These are phyloP conservation scores for Aspergillus aculeatus DNA, from an alignment of 2,329 filamentous ascomycete genomes.

Conservation along the genomic window DNA sequence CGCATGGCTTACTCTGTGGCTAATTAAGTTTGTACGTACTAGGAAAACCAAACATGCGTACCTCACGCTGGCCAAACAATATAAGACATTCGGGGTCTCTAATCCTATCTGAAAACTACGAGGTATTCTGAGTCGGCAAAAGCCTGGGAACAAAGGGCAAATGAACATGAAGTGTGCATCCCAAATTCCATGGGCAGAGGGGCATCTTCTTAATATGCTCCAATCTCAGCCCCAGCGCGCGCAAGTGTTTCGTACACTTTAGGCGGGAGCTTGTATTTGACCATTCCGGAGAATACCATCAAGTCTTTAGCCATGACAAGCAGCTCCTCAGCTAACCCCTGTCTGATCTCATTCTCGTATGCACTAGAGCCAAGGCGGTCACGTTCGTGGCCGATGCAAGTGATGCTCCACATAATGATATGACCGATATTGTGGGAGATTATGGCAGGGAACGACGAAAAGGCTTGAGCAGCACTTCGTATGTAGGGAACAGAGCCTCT, in stretches of 20 bases:
- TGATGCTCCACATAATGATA: conserved; percentile 89
- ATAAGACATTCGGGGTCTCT: background rate
- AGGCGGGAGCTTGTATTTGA: conserved; percentile 85
- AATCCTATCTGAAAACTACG: background rate
- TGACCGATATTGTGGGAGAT: conserved; percentile 88
- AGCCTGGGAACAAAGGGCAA: background rate
- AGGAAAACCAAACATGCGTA: too few relatives aligned
- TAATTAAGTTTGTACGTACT: background rate
- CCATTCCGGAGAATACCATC: conserved; percentile 89
- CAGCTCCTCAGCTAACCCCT: conserved; percentile 64
- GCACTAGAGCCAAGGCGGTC: conserved; percentile 67
- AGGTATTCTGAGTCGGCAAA: background rate
- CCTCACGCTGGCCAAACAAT: background rate
- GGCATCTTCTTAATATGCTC: conserved; percentile 35
- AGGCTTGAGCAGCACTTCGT: conserved; percentile 75
- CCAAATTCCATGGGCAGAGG: background rate
- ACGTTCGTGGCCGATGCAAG: conserved; percentile 77
- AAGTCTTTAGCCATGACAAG: conserved; percentile 82
- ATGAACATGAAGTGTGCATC: background rate
- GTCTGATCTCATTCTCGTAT: conserved; percentile 59
- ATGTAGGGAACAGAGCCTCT: conserved; percentile 74
- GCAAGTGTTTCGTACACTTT: conserved; percentile 86
- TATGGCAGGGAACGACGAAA: conserved; percentile 73
- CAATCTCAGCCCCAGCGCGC: conserved; percentile 69
- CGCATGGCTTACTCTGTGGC: background rate